phyloP scores from a whole-genome alignment of 2,329 filamentous ascomycete species.

The Penicillium sp. region DNA sequence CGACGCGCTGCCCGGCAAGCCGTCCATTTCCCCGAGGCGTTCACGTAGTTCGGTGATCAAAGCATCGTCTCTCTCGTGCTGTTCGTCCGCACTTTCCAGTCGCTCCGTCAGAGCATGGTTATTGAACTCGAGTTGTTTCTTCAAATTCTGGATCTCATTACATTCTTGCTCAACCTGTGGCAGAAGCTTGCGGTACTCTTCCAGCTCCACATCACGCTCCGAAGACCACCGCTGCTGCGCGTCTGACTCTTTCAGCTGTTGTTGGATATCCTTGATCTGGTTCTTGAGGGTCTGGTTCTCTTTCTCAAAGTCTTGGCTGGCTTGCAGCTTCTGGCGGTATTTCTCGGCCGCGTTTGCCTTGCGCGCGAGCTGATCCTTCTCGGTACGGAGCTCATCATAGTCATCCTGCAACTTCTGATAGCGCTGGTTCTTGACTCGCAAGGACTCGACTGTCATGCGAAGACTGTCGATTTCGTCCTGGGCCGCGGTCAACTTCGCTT shows the following conservation, averaged over 20 bases:
- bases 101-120: slow-evolving; percentile 48
- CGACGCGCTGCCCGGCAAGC: slow-evolving; percentile 39
- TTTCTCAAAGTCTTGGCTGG: slow-evolving; percentile 49
- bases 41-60: slow-evolving; percentile 44
- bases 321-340: slow-evolving; percentile 50
- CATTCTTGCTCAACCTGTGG: slow-evolving; percentile 50
- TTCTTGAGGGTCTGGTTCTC: slow-evolving; percentile 48
- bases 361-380: slow-evolving; percentile 46
- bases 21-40: slow-evolving; percentile 43
- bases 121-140: slow-evolving; percentile 50
- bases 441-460: slow-evolving; percentile 44
- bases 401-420: slow-evolving; percentile 50
- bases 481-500: slow-evolving; percentile 60
- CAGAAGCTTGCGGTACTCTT: slow-evolving; percentile 46
- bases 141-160: slow-evolving; percentile 48
- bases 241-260: slow-evolving; percentile 47
- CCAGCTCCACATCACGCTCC: slow-evolving; percentile 42
- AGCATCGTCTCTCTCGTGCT: slow-evolving; percentile 42
- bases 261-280: slow-evolving; percentile 47
- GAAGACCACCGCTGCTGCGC: slow-evolving; percentile 41
- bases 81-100: slow-evolving; percentile 44
- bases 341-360: slow-evolving; percentile 52
- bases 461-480: slow-evolving; percentile 46
- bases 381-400: slow-evolving; percentile 49
- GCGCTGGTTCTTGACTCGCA: slow-evolving; percentile 46